phyloP scores from a whole-genome alignment of 768 basidiomycete species.

The Boletus pseudo-olivaceus region DNA sequence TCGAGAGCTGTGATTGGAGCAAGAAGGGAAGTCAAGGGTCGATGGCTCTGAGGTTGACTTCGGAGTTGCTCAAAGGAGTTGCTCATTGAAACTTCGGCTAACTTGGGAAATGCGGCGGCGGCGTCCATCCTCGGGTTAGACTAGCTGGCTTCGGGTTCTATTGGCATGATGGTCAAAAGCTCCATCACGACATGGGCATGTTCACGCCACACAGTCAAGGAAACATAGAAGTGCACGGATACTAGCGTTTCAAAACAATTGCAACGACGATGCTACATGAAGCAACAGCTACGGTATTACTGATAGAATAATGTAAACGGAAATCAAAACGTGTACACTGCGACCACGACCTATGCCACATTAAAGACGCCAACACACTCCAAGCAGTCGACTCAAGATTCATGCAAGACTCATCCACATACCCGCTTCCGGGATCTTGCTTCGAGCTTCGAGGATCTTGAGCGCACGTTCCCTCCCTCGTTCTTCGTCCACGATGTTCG shows the following conservation, averaged over 20 bases:
- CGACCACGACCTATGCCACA: conserved; percentile 10
- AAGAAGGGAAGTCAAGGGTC: too few species aligned
- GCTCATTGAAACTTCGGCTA: not conserved
- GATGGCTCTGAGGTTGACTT: too few species aligned
- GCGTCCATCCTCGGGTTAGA: too few species aligned
- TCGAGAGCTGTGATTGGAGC: too few species aligned
- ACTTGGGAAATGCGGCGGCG: too few species aligned
- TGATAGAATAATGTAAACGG: conserved; percentile 30
- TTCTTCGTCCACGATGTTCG: conserved; percentile 27
- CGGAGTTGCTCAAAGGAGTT: not conserved
- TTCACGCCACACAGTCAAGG: not conserved
- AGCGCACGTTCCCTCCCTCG: conserved; percentile 58
- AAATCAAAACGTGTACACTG: conserved; percentile 12
- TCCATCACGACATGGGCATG: not conserved
- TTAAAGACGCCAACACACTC: conserved; percentile 3
- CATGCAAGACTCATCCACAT: conserved; percentile 81
- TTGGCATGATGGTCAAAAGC: not conserved
- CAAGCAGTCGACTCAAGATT: not conserved
- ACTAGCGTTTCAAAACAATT: conserved; percentile 13
- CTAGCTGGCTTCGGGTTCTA: too few species aligned
- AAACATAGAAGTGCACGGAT: conserved; percentile 3
- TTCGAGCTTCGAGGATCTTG: conserved; percentile 68
- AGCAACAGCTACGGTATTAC: conserved; percentile 28
- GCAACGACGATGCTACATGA: conserved; percentile 30
- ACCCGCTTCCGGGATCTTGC: conserved; percentile 61